A percentile compares a stretch with the other conserved stretches of the same genome.
Conservation (phyloP, 2,329 filamentous ascomycete genomes). For the Berkeleyomyces basicola region DNA sequence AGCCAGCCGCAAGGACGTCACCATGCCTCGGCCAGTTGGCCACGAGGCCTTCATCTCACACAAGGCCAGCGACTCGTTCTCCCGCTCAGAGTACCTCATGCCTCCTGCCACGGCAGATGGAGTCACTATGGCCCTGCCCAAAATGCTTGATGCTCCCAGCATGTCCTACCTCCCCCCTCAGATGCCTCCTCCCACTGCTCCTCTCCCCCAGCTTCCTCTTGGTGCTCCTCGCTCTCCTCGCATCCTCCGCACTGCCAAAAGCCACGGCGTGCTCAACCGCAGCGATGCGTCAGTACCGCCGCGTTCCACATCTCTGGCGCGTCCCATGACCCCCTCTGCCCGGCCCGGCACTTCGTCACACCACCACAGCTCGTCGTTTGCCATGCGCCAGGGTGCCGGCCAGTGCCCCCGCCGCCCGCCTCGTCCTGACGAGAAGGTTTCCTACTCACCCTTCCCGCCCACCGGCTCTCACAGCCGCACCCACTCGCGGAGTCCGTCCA, state of each 20-base stretch:
- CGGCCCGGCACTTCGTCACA: background rate
- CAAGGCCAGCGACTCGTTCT: conserved; percentile 12
- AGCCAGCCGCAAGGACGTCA: conserved; percentile 2
- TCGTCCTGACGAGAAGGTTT: conserved; percentile 7
- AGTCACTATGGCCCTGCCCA: background rate
- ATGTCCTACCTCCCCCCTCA: conserved; percentile 6
- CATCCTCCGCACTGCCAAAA: conserved; percentile 9
- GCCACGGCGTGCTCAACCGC: conserved; percentile 11
- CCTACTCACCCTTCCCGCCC: conserved; percentile 9
- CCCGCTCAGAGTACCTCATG: conserved; percentile 1
- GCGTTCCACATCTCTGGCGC: conserved; percentile 1
- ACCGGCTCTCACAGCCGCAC: background rate
- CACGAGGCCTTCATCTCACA: conserved; percentile 13
- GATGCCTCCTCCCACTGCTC: conserved; percentile 5
- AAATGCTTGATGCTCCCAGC: background rate
- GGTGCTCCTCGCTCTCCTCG: background rate
- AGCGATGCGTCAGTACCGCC: background rate
- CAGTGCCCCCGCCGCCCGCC: conserved; percentile 4
- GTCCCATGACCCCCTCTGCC: conserved; percentile 4
- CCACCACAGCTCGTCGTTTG: conserved; percentile 6
- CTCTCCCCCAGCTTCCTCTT: background rate
- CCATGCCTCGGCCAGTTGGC: conserved; percentile 6
- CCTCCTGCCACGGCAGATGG: background rate
- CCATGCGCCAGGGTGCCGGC: background rate
- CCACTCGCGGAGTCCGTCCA: conserved; percentile 3